Evolutionary conservation across 2,329 filamentous ascomycete genomes (phyloP).

Genomic region (Coniosporium tulheliwenetii): DNA sequence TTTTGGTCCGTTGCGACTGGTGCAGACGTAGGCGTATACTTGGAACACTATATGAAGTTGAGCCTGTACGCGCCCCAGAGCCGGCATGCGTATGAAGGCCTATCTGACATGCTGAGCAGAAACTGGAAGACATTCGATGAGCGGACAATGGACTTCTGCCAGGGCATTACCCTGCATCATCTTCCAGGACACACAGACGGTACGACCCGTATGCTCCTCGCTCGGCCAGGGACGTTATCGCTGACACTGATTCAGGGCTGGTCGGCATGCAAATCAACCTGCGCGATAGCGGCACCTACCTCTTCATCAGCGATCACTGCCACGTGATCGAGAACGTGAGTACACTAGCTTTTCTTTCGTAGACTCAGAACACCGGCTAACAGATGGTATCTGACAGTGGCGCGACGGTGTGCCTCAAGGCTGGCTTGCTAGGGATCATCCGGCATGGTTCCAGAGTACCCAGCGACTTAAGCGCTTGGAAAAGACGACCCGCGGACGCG

Average conservation of each 20-base stretch:
- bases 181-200: slow-evolving; percentile 20
- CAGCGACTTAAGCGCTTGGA: slow-evolving; percentile 17
- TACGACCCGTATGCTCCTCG: too few relatives aligned
- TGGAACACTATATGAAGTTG: slow-evolving; percentile 17
- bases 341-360: slow-evolving; percentile 1
- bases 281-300: slow-evolving; percentile 14
- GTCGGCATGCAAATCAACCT: slow-evolving; percentile 21
- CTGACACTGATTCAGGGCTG: slow-evolving; percentile 2
- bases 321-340: slow-evolving; percentile 17
- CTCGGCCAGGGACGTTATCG: too few relatives aligned
- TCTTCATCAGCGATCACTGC: slow-evolving; percentile 19
- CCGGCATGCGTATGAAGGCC: neutral
- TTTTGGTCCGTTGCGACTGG: slow-evolving; percentile 19
- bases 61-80: slow-evolving; percentile 10
- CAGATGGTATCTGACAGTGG: slow-evolving; percentile 8
- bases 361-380: too few relatives aligned
- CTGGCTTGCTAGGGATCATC: slow-evolving; percentile 19
- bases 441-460: slow-evolving; percentile 18
- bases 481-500: slow-evolving; percentile 12
- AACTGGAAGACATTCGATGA: slow-evolving; percentile 22
- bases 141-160: slow-evolving; percentile 16
- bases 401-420: slow-evolving; percentile 18
- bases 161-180: slow-evolving; percentile 19
- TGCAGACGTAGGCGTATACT: slow-evolving; percentile 17
- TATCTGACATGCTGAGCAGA: slow-evolving; percentile 3